Conservation (phyloP, 768 basidiomycete species). For the Zangia roseola region DNA sequence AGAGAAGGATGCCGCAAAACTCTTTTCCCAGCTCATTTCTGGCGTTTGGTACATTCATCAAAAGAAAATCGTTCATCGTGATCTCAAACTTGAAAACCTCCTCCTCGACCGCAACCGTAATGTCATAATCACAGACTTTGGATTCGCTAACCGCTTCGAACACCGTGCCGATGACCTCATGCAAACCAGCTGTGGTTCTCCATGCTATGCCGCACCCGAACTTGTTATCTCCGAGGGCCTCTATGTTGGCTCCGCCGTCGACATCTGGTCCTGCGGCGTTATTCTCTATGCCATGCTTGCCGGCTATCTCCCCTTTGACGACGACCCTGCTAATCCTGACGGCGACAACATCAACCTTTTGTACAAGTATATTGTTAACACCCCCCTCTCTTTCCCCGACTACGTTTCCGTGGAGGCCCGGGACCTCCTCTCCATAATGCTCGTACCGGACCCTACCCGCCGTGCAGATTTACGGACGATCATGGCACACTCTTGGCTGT, state of each 20-base stretch:
- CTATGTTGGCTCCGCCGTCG: constrained; percentile 96
- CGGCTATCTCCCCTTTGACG: constrained; percentile 98
- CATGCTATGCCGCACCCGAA: constrained; percentile 98
- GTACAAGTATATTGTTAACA: constrained; percentile 98
- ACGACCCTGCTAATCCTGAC: constrained; percentile 97
- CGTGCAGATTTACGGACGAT: constrained; percentile 75
- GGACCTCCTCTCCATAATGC: constrained; percentile 85
- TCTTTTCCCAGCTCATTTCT: constrained; percentile 97
- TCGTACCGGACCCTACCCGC: constrained; percentile 85
- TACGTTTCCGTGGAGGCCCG: constrained; percentile 85
- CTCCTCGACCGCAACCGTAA: constrained; percentile 96
- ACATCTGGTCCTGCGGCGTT: constrained; percentile 96
- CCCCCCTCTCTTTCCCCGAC: constrained; percentile 94
- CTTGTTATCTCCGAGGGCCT: constrained; percentile 96
- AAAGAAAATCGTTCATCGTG: constrained; percentile 99
- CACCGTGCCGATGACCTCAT: constrained; percentile 92
- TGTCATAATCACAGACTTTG: constrained; percentile 99
- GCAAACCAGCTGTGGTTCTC: constrained; percentile 97
- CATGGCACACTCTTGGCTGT: constrained; percentile 89
- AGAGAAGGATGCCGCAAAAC: constrained; percentile 90
- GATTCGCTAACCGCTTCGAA: constrained; percentile 97
- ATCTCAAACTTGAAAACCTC: constrained; percentile 98
- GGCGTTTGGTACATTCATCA: constrained; percentile 99
- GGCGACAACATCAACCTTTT: constrained; percentile 99
- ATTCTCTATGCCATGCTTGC: constrained; percentile 97